Percentiles rank a stretch among this genome's conserved stretches.
Evolutionary conservation across 2,329 filamentous ascomycete genomes (phyloP).

Genomic region (Xylaria hypoxylon): DNA sequence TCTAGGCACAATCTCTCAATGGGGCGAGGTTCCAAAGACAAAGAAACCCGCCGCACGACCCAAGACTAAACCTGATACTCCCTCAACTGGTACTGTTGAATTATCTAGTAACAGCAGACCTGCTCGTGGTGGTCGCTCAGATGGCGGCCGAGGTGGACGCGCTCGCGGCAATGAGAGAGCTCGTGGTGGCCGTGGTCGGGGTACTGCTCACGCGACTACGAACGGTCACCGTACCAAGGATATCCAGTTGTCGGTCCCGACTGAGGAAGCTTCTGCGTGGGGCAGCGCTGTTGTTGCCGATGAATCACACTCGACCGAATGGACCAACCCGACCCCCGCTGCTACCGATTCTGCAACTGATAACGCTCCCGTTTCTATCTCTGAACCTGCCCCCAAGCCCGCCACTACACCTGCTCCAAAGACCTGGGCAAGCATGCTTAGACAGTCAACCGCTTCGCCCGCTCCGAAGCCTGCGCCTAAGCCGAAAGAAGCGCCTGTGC

Average conservation of each 20-base stretch:
- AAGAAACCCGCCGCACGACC: slow-evolving; percentile 79
- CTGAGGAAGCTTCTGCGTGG: slow-evolving; percentile 76
- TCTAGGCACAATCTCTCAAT: slow-evolving; percentile 81
- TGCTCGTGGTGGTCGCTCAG: slow-evolving; percentile 70
- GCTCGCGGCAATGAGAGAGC: slow-evolving; percentile 66
- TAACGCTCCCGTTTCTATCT: slow-evolving; percentile 53
- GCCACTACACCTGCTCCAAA: slow-evolving; percentile 59
- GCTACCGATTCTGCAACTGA: slow-evolving; percentile 51
- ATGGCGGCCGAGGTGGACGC: slow-evolving; percentile 52
- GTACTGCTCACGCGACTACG: slow-evolving; percentile 67
- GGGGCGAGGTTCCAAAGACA: slow-evolving; percentile 84
- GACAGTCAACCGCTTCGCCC: slow-evolving; percentile 66
- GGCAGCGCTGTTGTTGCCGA: slow-evolving; percentile 58
- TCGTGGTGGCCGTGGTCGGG: slow-evolving; percentile 73
- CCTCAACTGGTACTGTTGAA: slow-evolving; percentile 65
- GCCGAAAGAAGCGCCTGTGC: slow-evolving; percentile 61
- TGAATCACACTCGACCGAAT: slow-evolving; percentile 55
- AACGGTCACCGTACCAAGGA: slow-evolving; percentile 73
- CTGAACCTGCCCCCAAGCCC: slow-evolving; percentile 46
- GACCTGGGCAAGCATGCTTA: slow-evolving; percentile 83
- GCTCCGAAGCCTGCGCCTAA: slow-evolving; percentile 68
- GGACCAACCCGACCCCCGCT: slow-evolving; percentile 49
- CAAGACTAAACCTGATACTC: slow-evolving; percentile 74
- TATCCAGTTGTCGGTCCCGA: slow-evolving; percentile 71
- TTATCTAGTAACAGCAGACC: slow-evolving; percentile 60